Conservation (phyloP, 2,329 filamentous ascomycete genomes). For the Grosmannia huntii region DNA sequence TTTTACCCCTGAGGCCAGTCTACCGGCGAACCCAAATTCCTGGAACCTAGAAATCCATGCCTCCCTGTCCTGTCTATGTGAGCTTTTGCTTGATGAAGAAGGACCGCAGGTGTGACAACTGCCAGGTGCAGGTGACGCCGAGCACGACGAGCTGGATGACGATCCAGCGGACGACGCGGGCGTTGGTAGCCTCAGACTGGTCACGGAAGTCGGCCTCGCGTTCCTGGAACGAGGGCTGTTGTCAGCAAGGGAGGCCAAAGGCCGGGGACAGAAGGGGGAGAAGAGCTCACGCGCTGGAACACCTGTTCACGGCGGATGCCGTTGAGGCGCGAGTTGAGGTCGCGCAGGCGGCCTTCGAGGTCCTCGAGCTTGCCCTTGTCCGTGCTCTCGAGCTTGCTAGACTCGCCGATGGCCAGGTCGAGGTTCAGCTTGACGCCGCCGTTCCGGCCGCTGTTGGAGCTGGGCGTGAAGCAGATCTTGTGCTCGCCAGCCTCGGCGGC, state of each 20-base stretch:
- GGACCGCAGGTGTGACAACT: constrained; percentile 82
- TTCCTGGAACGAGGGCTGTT: constrained; percentile 44
- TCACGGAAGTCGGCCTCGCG: constrained; percentile 96
- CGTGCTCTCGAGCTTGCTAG: constrained; percentile 80
- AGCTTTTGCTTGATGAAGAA: constrained; percentile 99
- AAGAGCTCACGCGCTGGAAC: constrained; percentile 66
- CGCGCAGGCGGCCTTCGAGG: constrained; percentile 75
- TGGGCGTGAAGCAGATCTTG: constrained; percentile 85
- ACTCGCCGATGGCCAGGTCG: constrained; percentile 90
- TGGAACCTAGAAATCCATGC: neutral
- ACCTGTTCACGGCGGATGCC: constrained; percentile 92
- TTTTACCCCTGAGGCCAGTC: neutral
- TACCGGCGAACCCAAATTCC: neutral
- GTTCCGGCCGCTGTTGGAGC: constrained; percentile 55
- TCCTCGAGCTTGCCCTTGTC: constrained; percentile 91
- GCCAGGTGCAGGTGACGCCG: constrained; percentile 86
- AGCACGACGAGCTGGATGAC: constrained; percentile 78
- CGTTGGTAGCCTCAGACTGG: constrained; percentile 88
- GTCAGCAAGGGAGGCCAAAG: neutral
- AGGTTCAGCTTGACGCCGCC: constrained; percentile 74
- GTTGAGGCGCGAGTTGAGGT: constrained; percentile 73
- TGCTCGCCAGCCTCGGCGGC: constrained; percentile 92
- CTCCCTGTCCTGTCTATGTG: constrained; percentile 44
- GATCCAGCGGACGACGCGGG: constrained; percentile 86
- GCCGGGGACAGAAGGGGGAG: neutral